Conservation (phyloP, 371 early-diverging fungal genomes). For the Lichtheimia corymbifera region DNA sequence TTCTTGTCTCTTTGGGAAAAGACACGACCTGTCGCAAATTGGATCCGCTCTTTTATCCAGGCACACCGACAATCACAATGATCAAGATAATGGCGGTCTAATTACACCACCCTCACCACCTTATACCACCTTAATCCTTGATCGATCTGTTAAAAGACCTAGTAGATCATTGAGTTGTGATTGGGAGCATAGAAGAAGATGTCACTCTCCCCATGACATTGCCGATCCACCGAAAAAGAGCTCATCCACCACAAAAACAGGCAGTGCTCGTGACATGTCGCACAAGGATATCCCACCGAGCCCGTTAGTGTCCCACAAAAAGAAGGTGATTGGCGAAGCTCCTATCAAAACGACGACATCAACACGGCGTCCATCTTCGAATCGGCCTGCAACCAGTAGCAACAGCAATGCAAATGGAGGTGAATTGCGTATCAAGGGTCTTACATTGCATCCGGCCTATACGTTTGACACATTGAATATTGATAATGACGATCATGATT, state of each 20-base stretch:
- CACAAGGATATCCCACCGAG: not conserved
- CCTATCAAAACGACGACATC: conserved; percentile 5
- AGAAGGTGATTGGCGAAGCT: conserved; percentile 4
- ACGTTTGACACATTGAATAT: conserved; percentile 19
- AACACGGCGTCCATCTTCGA: conserved; percentile 1
- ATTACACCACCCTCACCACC: no score
- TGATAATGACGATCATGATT: conserved; percentile 17
- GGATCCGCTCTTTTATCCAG: not conserved
- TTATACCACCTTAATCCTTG: conserved; percentile 5
- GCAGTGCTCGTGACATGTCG: conserved; percentile 5
- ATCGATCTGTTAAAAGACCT: conserved; percentile 2
- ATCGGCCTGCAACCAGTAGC: not conserved
- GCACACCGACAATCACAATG: not conserved
- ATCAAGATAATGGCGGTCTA: conserved; percentile 2
- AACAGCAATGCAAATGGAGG: conserved; percentile 6
- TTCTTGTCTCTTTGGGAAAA: conserved; percentile 9
- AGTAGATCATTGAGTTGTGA: conserved; percentile 6
- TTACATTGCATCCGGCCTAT: conserved; percentile 4
- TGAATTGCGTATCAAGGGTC: conserved; percentile 6
- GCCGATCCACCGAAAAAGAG: not conserved
- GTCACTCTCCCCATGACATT: not conserved
- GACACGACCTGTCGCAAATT: conserved; percentile 9
- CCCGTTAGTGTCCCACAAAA: conserved; percentile 10
- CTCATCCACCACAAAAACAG: conserved; percentile 8
- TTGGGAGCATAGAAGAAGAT: not conserved